These are phyloP conservation scores for Candida succiphila DNA, from an alignment of 805 yeast genomes.

Conservation along the genomic window DNA sequence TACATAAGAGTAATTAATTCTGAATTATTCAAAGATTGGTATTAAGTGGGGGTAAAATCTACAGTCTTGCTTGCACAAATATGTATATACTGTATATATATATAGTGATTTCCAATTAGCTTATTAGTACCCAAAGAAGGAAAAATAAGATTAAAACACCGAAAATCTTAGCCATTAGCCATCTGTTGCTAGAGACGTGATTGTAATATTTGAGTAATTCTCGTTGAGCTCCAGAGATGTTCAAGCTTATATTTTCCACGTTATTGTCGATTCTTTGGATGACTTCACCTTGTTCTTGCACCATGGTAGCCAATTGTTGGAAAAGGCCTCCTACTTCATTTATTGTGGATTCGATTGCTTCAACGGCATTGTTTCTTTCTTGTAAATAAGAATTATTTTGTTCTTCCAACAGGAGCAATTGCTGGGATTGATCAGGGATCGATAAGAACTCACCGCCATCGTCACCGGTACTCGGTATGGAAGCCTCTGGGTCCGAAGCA, in stretches of 20 bases:
- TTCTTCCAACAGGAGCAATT: slow-evolving; percentile 74
- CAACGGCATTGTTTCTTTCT: slow-evolving; percentile 84
- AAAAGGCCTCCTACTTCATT: slow-evolving; percentile 93
- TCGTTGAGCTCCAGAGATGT: slow-evolving; percentile 89
- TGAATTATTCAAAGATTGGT: too few species aligned
- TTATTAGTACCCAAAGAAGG: slow-evolving; percentile 69
- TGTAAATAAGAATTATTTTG: slow-evolving; percentile 69
- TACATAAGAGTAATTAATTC: too few species aligned
- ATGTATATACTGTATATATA: too few species aligned
- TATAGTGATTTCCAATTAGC: too few species aligned
- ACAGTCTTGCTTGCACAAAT: too few species aligned
- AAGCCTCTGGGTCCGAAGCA: slow-evolving; percentile 18
- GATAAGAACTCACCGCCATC: slow-evolving; percentile 58
- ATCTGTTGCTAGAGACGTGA: slow-evolving; percentile 78
- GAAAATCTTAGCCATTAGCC: slow-evolving; percentile 85
- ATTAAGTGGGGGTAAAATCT: too few species aligned
- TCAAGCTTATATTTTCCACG: slow-evolving; percentile 85
- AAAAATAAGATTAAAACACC: slow-evolving; percentile 76
- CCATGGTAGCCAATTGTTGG: slow-evolving; percentile 95
- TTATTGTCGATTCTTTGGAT: slow-evolving; percentile 93
- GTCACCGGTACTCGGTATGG: slow-evolving; percentile 24
- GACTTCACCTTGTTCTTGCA: slow-evolving; percentile 92
- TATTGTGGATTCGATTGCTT: slow-evolving; percentile 92
- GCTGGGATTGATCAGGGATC: slow-evolving; percentile 81
- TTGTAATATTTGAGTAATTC: slow-evolving; percentile 87